Conservation (phyloP, 768 basidiomycete species). For the Agaricus subrufescens region DNA sequence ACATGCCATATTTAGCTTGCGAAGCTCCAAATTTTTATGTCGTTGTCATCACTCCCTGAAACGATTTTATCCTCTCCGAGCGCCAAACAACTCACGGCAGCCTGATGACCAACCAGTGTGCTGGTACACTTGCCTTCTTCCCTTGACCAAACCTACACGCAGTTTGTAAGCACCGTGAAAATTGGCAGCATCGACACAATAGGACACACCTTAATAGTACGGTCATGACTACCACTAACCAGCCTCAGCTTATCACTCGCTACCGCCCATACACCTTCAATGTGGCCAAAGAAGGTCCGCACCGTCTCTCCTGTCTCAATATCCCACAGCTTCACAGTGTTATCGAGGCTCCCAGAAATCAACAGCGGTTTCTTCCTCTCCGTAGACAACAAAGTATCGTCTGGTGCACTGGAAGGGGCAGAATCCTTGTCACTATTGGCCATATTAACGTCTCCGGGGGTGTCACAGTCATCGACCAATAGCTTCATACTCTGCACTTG, state of each 20-base stretch:
- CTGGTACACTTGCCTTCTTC: constrained; percentile 84
- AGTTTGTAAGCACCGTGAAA: constrained; percentile 7
- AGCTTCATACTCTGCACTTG: constrained; percentile 92
- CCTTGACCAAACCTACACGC: constrained; percentile 80
- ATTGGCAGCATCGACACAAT: constrained; percentile 1
- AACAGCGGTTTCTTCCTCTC: constrained; percentile 62
- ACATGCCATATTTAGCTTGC: constrained; percentile 28
- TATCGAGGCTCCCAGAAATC: constrained; percentile 88
- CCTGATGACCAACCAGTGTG: constrained; percentile 91
- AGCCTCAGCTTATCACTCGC: constrained; percentile 89
- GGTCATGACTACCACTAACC: constrained; percentile 91
- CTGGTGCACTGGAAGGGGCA: constrained; percentile 6
- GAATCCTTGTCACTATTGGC: constrained; percentile 17
- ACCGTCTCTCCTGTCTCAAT: constrained; percentile 76
- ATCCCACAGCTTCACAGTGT: constrained; percentile 96
- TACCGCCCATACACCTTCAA: constrained; percentile 97
- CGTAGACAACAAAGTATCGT: not conserved
- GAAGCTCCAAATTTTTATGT: constrained; percentile 82
- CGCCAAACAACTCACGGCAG: constrained; percentile 87
- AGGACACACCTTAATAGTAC: constrained; percentile 85
- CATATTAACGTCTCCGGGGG: constrained; percentile 18
- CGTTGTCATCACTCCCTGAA: constrained; percentile 92
- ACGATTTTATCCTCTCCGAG: constrained; percentile 94
- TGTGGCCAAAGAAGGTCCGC: constrained; percentile 91
- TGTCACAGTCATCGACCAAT: constrained; percentile 53